Evolutionary conservation across 768 basidiomycete genomes (phyloP), one percentile per base, ranked within the genome.

Genomic region (Coprinopsis strossmayeri): DNA sequence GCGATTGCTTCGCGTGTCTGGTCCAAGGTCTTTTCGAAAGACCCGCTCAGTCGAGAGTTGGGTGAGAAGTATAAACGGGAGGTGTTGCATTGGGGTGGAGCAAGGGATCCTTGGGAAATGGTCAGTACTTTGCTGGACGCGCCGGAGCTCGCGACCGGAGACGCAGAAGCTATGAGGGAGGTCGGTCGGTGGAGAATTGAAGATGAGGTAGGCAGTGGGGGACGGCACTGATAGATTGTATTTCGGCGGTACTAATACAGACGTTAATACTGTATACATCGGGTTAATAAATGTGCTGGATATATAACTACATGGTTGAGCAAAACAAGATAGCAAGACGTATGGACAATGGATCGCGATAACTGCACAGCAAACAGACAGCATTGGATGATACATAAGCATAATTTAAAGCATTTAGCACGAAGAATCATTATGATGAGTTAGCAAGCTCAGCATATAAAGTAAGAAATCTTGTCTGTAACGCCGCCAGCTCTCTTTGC

Each of bases 1-100:
- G 92, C 92, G 3, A 96, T 99, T 51, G 95, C 96, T 0, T 88
- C 88, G 4, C 78, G 87, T n/a, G 84, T 97, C 0, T 99, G 91
- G 87, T 64, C 70, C 9, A 76, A 79, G 9, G 69, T 95, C 0
- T 98, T 98, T 58, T 68, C 71, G 7, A 52, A 56, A 0, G 73
- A 87, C 37, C 88, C 91, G 0, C 64, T 97, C 13, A 72, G 74
- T 46, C 70, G 95, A 13, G 77, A 76, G 28, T 71, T 77, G 1
- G 96, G 96, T 0, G 92, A 97, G 60, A 80, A 72, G 63, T 89
- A 85, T 57, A 95, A 89, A 55, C 60, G 63, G 2, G 83, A 89
- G 46, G 71, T 98, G 4, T 59, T 99, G 24, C 72, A 71, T 34
- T 84, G 78, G 57, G 96, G 96, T 0, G 96, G 96, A 1, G 92